Percentiles rank a stretch among this genome's conserved stretches.
These are phyloP conservation scores for Diutina pseudorugosa DNA, from an alignment of 1,139 yeast species.

Conservation along the genomic window DNA sequence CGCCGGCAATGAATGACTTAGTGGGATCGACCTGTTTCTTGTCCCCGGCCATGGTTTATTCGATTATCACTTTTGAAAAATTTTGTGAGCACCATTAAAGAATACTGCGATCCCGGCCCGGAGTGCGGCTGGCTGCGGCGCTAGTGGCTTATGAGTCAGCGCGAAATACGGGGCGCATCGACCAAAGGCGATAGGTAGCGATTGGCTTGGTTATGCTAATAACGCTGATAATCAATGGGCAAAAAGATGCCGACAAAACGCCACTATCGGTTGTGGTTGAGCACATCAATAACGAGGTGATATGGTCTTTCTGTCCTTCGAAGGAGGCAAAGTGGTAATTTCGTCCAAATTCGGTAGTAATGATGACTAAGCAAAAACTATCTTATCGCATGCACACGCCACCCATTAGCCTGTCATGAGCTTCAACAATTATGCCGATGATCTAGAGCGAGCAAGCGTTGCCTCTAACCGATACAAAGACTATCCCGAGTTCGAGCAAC, in stretches of 20 bases:
- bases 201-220: too few relatives aligned
- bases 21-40: slow-evolving; percentile 32
- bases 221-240: too few relatives aligned
- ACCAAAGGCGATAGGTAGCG: too few relatives aligned
- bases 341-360: too few relatives aligned
- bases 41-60: neutral
- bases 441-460: neutral
- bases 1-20: slow-evolving; percentile 85
- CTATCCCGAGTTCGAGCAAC: slow-evolving; percentile 29
- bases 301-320: too few relatives aligned
- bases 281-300: too few relatives aligned
- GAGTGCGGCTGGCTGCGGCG: neutral
- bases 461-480: slow-evolving; percentile 17
- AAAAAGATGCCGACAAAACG: too few relatives aligned
- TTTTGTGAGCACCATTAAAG: neutral
- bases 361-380: neutral
- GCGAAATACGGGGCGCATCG: neutral
- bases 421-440: neutral
- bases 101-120: neutral
- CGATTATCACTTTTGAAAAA: neutral
- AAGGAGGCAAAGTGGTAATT: too few relatives aligned
- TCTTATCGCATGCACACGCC: neutral
- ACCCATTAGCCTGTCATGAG: neutral
- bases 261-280: too few relatives aligned
- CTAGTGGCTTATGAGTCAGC: neutral